These are phyloP conservation scores for Puya raimondii DNA, from an alignment of 176 grass and related monocot genomes.

Conservation along the genomic window DNA sequence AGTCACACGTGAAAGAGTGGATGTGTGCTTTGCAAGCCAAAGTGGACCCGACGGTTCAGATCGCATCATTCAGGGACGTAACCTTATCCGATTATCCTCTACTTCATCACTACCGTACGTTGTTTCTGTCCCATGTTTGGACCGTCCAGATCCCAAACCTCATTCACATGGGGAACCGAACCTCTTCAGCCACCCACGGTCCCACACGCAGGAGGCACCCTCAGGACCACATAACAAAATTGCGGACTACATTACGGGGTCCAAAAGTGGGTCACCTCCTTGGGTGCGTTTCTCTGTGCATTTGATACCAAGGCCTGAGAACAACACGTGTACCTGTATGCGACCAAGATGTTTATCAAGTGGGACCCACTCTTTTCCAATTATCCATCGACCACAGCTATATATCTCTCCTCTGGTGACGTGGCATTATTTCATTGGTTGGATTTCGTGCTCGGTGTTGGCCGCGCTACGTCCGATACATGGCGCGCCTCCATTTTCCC, in stretches of 20 bases:
- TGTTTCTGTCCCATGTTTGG: not conserved
- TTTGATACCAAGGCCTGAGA: no score
- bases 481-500: conserved; percentile 2
- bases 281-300: no score
- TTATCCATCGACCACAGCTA: not conserved
- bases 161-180: not conserved
- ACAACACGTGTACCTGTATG: no score
- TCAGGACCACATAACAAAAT: not conserved
- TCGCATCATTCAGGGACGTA: not conserved
- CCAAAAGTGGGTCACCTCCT: no score
- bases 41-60: not conserved
- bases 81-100: not conserved
- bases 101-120: not conserved
- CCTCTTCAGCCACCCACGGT: not conserved
- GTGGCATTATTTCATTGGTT: not conserved
- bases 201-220: not conserved
- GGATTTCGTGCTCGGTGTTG: not conserved
- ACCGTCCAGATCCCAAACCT: not conserved
- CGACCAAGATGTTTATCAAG: no score
- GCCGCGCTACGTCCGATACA: not conserved
- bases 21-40: no score
- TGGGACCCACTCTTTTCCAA: not conserved
- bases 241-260: no score
- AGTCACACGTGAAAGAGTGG: no score
- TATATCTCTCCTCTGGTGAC: not conserved